Evolutionary conservation across 2,329 filamentous ascomycete genomes (phyloP).

Genomic region (Calonectria pteridis): DNA sequence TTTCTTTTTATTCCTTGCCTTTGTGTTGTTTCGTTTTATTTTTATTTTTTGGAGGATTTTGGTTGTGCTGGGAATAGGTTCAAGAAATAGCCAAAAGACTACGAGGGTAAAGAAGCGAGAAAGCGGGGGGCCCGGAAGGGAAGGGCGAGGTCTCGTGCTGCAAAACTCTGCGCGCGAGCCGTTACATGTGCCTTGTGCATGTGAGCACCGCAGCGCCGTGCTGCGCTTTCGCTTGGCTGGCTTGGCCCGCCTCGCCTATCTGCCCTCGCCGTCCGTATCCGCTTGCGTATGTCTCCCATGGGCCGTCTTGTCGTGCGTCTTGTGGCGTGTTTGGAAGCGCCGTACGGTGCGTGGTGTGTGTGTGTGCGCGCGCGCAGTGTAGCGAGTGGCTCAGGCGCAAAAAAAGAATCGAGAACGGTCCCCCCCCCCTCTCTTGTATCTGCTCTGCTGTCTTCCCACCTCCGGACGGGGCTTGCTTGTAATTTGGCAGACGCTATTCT

Average conservation of each 20-base stretch:
- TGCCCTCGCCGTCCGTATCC: background rate
- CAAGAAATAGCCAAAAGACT: background rate
- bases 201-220: conserved; percentile 5
- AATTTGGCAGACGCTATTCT: conserved; percentile 2
- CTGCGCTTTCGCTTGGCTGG: conserved; percentile 6
- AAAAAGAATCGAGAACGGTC: background rate
- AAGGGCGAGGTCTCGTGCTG: conserved; percentile 6
- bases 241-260: conserved; percentile 4
- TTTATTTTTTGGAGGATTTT: background rate
- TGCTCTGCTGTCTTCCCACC: background rate
- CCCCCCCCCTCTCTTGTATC: too few relatives aligned
- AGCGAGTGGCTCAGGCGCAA: background rate
- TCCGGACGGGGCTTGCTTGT: background rate
- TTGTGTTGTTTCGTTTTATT: background rate
- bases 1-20: background rate
- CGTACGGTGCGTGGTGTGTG: background rate
- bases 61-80: background rate
- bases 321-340: conserved; percentile 10
- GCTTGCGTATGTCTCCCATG: background rate
- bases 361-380: background rate
- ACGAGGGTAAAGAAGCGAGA: background rate
- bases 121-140: background rate
- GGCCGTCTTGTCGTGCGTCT: conserved; percentile 1
- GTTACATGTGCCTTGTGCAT: conserved; percentile 8
- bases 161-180: conserved; percentile 4